Conservation (phyloP, 148 eudicot genomes). For the Oxyria digyna region DNA sequence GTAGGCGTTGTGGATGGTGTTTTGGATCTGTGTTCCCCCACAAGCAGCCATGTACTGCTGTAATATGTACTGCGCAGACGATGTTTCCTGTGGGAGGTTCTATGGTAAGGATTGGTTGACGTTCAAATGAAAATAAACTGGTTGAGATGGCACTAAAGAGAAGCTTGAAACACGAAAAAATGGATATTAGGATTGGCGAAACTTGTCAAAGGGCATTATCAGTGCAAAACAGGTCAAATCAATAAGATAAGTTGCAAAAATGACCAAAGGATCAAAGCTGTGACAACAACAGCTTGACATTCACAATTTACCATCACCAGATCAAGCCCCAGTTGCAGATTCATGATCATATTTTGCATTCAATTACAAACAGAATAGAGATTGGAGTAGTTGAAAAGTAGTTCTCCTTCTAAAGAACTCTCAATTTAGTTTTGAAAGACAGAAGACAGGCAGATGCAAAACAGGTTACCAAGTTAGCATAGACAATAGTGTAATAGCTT, state of each 20-base stretch:
- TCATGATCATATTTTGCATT: not conserved
- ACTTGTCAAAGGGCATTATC: not conserved
- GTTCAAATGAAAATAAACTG: not conserved
- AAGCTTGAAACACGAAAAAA: no score
- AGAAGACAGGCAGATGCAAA: not conserved
- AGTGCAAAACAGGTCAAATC: not conserved
- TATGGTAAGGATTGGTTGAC: not conserved
- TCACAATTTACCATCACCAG: not conserved
- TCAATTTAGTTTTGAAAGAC: not conserved
- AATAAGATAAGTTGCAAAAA: not conserved
- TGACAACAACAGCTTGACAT: not conserved
- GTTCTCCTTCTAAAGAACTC: not conserved
- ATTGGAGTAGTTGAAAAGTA: not conserved
- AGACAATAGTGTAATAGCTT: not conserved
- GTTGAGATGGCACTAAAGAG: not conserved
- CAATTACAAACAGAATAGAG: not conserved
- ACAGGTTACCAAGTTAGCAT: not conserved
- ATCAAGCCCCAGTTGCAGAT: not conserved
- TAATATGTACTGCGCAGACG: constrained; percentile 81
- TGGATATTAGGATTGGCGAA: not conserved
- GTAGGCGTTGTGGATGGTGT: constrained; percentile 48
- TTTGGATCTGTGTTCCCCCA: constrained; percentile 63
- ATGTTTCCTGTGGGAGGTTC: constrained; percentile 45
- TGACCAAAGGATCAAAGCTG: not conserved
- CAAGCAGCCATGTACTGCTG: constrained; percentile 76